Percentiles rank a stretch among this genome's conserved stretches.
phyloP scores from a whole-genome alignment of 163 green algal species.

The Chlorella variabilis region DNA sequence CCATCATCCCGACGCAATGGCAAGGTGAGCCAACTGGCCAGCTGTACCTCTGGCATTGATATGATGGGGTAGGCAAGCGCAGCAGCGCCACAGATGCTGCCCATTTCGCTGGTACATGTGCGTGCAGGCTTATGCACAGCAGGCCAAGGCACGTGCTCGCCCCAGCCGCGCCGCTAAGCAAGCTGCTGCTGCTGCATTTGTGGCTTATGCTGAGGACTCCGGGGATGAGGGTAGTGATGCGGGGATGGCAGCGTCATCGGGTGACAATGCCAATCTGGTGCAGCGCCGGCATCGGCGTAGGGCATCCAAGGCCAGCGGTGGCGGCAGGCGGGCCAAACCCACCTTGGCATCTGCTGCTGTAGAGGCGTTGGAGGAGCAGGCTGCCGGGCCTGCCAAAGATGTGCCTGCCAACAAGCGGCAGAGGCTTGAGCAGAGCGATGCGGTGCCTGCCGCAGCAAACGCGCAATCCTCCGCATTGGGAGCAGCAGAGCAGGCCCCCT shows the following conservation, averaged over 20 bases:
- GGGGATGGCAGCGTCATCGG: neutral
- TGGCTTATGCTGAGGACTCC: slow-evolving; percentile 2
- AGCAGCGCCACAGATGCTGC: neutral
- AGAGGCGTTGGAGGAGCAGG: neutral
- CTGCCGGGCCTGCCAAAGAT: neutral
- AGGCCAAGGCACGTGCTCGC: neutral
- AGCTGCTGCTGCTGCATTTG: neutral
- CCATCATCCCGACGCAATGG: neutral
- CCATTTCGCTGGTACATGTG: neutral
- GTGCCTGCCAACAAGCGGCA: slow-evolving; percentile 11
- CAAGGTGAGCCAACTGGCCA: neutral
- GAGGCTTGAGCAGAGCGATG: neutral
- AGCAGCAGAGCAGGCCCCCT: neutral
- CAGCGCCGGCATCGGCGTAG: neutral
- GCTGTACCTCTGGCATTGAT: too few relatives aligned
- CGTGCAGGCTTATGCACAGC: neutral
- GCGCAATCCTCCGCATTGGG: too few relatives aligned
- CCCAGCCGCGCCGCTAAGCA: slow-evolving; percentile 21
- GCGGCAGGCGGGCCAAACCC: neutral
- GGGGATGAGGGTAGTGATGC: neutral
- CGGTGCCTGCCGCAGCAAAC: neutral
- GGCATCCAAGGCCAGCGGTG: neutral
- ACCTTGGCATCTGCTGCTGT: neutral
- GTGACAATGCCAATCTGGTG: neutral
- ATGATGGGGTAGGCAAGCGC: too few relatives aligned